phyloP scores from a whole-genome alignment of 352 stramenopile genomes.

The Phytopythium aichiense region DNA sequence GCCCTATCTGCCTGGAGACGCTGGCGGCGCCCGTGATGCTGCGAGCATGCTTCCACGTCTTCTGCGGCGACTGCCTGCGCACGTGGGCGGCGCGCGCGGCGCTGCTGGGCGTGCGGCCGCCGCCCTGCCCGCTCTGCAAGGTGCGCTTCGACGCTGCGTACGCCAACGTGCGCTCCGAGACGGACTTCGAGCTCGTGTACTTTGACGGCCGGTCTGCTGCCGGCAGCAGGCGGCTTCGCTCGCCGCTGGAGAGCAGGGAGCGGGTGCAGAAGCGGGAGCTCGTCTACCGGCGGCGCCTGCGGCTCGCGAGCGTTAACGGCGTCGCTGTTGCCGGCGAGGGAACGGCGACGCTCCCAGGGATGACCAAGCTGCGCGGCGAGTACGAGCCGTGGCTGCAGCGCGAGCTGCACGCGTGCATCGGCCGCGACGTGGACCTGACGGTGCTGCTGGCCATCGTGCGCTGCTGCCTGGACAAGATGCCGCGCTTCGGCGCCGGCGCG shows the following conservation, averaged over 20 bases:
- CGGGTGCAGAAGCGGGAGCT: slow-evolving; percentile 35
- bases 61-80: slow-evolving; percentile 64
- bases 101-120: slow-evolving; percentile 41
- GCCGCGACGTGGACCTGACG: slow-evolving; percentile 56
- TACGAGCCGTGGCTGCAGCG: slow-evolving; percentile 55
- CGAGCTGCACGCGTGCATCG: slow-evolving; percentile 68
- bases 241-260: slow-evolving; percentile 14
- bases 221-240: slow-evolving; percentile 6
- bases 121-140: slow-evolving; percentile 74
- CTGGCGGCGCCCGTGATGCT: slow-evolving; percentile 61
- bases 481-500: slow-evolving; percentile 24
- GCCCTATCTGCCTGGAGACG: slow-evolving; percentile 62
- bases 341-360: slow-evolving; percentile 16
- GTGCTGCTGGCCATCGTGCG: slow-evolving; percentile 64
- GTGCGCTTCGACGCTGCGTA: slow-evolving; percentile 48
- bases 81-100: slow-evolving; percentile 56
- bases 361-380: slow-evolving; percentile 52
- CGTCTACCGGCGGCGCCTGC: slow-evolving; percentile 52
- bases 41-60: slow-evolving; percentile 60
- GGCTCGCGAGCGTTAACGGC: slow-evolving; percentile 43
- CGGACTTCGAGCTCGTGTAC: slow-evolving; percentile 48
- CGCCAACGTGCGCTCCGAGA: slow-evolving; percentile 61
- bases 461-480: slow-evolving; percentile 51
- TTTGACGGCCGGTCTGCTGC: slow-evolving; percentile 29
- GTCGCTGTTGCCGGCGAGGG: slow-evolving; percentile 15